Evolutionary conservation across 2,329 filamentous ascomycete genomes (phyloP), one percentile per base, ranked within the genome.

Genomic region (Leptographium lundbergii): DNA sequence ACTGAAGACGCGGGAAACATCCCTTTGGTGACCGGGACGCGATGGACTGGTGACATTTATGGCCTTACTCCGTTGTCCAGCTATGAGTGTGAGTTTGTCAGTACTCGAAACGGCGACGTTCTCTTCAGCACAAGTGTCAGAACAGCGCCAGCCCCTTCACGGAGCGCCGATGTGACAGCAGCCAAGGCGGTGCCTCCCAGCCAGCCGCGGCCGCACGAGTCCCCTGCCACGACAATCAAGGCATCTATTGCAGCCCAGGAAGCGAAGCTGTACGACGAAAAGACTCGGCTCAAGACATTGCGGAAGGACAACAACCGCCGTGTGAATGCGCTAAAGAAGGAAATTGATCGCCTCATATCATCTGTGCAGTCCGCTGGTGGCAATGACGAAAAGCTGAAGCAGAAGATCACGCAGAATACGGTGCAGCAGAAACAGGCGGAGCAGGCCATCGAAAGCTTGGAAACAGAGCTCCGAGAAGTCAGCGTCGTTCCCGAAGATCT

Each of bases 41-140:
- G 80, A 54, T 91, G 86, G 85, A 82, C 81, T 32, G 88, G 87
- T 11, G 82, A 85, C 62, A 85, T 86, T n/a, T 85, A 84, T 65
- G 82, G 82, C 34, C 73, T 86, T 57, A 81, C 87, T 22, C 85
- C 88, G 9, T 76, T 86, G 65, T 88, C 86, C 60, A 90, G 85
- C 71, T 92, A 91, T 71, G 82, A 85, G 63, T 88, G 84, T 71
- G 87, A 92, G 69, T 89, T 91, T 68, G 81, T 91, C 60, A 82
- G 86, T 69, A 85, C 81, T 50, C 74, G 75, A 29, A 86, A 85
- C 61, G 79, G 84, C 62, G 74, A 81, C 65, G 75, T 89, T 59
- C 75, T 91, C 62, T 89, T 88, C 68, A 82, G 84, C 29, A 84
- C 85, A 7, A 89, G 83, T 70, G 81, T 91, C 63, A 81, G 86